phyloP scores from a whole-genome alignment of 2,329 filamentous ascomycete species.

The Trichothecium sympodiale region DNA sequence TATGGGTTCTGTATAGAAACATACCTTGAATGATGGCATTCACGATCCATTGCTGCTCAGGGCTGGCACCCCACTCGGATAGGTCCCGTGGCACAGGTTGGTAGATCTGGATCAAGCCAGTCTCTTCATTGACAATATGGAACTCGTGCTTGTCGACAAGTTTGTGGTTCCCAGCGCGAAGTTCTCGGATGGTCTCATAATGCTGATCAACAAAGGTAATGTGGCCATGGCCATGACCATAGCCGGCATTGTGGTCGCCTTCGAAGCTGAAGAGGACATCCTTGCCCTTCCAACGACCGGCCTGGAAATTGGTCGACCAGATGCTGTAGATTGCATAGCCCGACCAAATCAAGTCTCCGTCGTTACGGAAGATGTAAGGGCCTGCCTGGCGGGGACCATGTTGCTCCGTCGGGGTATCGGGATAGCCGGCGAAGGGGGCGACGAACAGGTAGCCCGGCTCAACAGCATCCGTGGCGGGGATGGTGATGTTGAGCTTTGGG shows the following conservation, averaged over 20 bases:
- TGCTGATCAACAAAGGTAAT: constrained; percentile 39
- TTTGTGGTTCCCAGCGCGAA: constrained; percentile 39
- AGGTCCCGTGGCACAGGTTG: constrained; percentile 36
- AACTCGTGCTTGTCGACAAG: constrained; percentile 46
- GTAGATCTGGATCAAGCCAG: constrained; percentile 41
- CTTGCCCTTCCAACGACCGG: constrained; percentile 34
- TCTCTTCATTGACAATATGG: constrained; percentile 38
- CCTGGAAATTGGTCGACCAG: constrained; percentile 43
- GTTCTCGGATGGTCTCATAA: constrained; percentile 41
- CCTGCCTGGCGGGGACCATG: constrained; percentile 38
- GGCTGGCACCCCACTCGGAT: constrained; percentile 29
- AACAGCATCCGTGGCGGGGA: constrained; percentile 25
- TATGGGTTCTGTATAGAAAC: no score
- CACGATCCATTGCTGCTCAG: constrained; percentile 44
- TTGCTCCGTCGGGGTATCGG: constrained; percentile 22
- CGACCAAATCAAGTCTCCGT: constrained; percentile 46
- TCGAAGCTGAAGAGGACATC: constrained; percentile 44
- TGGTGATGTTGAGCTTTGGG: constrained; percentile 28
- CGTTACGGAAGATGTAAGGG: constrained; percentile 43
- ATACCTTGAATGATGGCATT: constrained; percentile 41
- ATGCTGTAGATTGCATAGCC: constrained; percentile 40
- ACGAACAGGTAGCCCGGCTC: constrained; percentile 33
- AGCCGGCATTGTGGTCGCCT: constrained; percentile 36
- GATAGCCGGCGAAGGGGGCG: constrained; percentile 23
- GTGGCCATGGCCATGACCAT: constrained; percentile 44